phyloP scores from a whole-genome alignment of 495 filamentous ascomycete species.

The Elaphomyces granulatus region DNA sequence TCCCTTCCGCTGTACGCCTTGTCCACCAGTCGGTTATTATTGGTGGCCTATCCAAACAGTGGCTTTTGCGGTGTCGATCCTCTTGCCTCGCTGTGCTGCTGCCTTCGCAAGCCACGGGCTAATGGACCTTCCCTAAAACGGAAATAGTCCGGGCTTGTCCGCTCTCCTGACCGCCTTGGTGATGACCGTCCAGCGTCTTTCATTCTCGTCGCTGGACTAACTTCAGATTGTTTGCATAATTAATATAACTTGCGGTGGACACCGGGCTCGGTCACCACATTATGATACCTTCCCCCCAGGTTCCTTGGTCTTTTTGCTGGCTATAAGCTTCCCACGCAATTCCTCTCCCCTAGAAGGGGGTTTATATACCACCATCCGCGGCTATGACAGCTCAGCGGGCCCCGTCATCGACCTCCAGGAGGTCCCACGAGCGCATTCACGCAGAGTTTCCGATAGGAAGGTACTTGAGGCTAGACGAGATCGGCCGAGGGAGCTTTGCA shows the following conservation, averaged over 20 bases:
- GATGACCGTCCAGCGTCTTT: not conserved
- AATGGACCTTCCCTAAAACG: not conserved
- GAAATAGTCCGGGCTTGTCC: not conserved
- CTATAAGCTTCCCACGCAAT: conserved; percentile 2
- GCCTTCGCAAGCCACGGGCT: too few species aligned
- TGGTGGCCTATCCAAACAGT: too few species aligned
- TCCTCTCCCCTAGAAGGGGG: not conserved
- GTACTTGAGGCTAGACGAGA: conserved; percentile 67
- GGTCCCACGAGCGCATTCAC: conserved; percentile 27
- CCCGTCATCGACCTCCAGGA: conserved; percentile 18
- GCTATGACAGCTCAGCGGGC: conserved; percentile 11
- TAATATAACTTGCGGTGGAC: too few species aligned
- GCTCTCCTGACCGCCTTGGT: conserved; percentile 4
- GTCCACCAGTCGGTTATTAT: too few species aligned
- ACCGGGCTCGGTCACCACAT: conserved; percentile 1
- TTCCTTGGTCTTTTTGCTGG: conserved; percentile 9
- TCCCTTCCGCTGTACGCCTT: too few species aligned
- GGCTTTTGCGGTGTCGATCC: too few species aligned
- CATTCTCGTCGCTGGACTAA: not conserved
- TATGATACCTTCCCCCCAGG: conserved; percentile 1
- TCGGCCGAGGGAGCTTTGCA: conserved; percentile 92
- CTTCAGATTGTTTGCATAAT: too few species aligned
- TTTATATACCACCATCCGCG: conserved; percentile 20
- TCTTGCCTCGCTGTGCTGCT: too few species aligned
- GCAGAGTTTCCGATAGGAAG: conserved; percentile 57